phyloP scores from a whole-genome alignment of 2,329 filamentous ascomycete genomes.

The Fusarium palustre region DNA sequence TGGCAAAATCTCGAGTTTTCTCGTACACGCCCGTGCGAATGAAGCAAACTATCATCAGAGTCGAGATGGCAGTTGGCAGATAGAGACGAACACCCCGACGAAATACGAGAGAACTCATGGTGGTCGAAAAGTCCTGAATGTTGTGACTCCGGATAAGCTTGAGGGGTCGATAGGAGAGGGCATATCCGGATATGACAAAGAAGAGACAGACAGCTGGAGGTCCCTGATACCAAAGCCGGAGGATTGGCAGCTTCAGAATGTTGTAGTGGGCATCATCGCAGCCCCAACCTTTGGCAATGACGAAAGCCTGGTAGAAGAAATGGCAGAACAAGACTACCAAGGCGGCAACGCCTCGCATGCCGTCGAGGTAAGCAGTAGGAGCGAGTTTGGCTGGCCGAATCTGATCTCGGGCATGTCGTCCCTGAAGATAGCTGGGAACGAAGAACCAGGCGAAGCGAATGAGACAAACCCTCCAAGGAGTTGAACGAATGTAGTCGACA shows the following conservation, averaged over 20 bases:
- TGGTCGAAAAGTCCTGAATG: slow-evolving; percentile 56
- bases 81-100: slow-evolving; percentile 65
- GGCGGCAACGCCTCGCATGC: slow-evolving; percentile 67
- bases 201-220: slow-evolving; percentile 70
- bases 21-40: slow-evolving; percentile 62
- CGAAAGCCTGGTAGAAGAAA: slow-evolving; percentile 65
- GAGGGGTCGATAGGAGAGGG: slow-evolving; percentile 66
- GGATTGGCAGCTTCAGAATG: slow-evolving; percentile 64
- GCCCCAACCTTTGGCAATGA: slow-evolving; percentile 64
- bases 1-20: slow-evolving; percentile 59
- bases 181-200: slow-evolving; percentile 72
- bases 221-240: slow-evolving; percentile 66
- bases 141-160: slow-evolving; percentile 57
- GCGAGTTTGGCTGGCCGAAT: slow-evolving; percentile 57
- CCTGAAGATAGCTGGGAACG: slow-evolving; percentile 65
- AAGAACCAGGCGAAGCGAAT: slow-evolving; percentile 59
- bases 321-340: slow-evolving; percentile 69
- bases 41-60: slow-evolving; percentile 59
- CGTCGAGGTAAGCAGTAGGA: slow-evolving; percentile 69
- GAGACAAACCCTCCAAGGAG: slow-evolving; percentile 54
- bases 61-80: slow-evolving; percentile 63
- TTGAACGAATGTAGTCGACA: slow-evolving; percentile 46
- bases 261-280: slow-evolving; percentile 58
- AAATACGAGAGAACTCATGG: slow-evolving; percentile 64
- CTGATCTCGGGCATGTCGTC: slow-evolving; percentile 56